Evolutionary conservation across 441 rosid genomes (phyloP), one percentile per base, ranked within the genome.

Genomic region (Corymbia citriodora): DNA sequence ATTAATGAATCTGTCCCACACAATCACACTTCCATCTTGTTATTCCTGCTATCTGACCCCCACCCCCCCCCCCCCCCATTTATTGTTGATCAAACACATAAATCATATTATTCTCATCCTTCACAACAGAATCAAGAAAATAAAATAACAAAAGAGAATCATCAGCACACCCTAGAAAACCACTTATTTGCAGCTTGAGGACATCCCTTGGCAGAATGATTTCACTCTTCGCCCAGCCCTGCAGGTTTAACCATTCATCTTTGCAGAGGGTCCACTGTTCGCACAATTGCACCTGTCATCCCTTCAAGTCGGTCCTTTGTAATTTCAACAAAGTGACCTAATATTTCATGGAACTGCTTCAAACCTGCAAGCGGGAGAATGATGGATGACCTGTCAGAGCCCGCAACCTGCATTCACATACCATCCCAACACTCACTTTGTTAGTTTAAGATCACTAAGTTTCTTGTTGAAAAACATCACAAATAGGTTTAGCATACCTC

Each of bases 361-460:
- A 98, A 93, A 89, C 99, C 99, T 13, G 99, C 96, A 86, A 98
- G 93, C 6, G 99, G 99, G 55, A 98, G 97, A 92, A 98, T 98
- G 95, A 98, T 97, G 89, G 99, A 98, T n/a, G 99, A 98, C 89
- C 99, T 93, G 87, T 98, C 99, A n/a, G 98, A 94, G 91, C 99
- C 99, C 13, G 99, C 99, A 86, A 97, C 99, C 99, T 98, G 95
- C 87, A 91, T 89, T 87, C 63, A n/a, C 57, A 50, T 90, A 57
- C 89, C 29, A 89, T 87, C 87, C 17, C 87, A 83, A 89, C 90
- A 87, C 63, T 82, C 33, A 87, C 29, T 72, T 63, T 70, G n/a
- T 89, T n/a, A 87, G 61, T 88, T 74, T 36, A 87, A 61, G 10
- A 52, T 79, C 88, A 83, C 57, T 89, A 92, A 88, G 55, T 79